These are phyloP conservation scores for Royoungia palumana DNA, from an alignment of 768 basidiomycete genomes.

Conservation along the genomic window DNA sequence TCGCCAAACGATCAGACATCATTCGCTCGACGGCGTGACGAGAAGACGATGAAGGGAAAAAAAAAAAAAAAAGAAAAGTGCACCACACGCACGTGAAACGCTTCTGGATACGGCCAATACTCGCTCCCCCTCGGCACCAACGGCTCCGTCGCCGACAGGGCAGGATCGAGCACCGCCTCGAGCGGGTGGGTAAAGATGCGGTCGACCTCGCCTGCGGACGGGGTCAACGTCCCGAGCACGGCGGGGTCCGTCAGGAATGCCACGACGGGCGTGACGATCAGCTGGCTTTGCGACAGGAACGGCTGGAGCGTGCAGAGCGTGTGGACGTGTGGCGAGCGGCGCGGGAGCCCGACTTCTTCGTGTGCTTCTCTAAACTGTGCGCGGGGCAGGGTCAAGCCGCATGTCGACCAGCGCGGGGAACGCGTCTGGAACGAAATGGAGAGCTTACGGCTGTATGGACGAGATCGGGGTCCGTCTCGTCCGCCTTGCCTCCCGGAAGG, in stretches of 20 bases:
- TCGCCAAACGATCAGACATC: not conserved
- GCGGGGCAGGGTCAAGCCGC: not conserved
- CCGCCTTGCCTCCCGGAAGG: constrained; percentile 77
- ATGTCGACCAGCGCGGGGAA: too few species aligned
- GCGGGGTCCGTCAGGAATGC: constrained; percentile 55
- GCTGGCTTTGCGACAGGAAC: constrained; percentile 59
- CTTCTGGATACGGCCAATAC: constrained; percentile 78
- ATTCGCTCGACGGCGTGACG: too few species aligned
- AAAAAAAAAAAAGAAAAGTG: too few species aligned
- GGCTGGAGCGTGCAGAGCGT: constrained; percentile 62
- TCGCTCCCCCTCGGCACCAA: constrained; percentile 60
- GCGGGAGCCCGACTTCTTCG: constrained; percentile 78
- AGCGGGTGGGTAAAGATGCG: constrained; percentile 79
- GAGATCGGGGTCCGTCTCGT: constrained; percentile 59
- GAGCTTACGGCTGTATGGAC: constrained; percentile 70
- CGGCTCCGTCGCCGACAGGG: constrained; percentile 36
- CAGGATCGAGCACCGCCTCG: constrained; percentile 65
- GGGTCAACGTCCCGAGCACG: constrained; percentile 50
- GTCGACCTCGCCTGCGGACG: constrained; percentile 68
- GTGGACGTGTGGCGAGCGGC: constrained; percentile 53
- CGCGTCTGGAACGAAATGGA: not conserved
- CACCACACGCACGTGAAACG: constrained; percentile 57
- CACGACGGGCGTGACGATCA: constrained; percentile 78
- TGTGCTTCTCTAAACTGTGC: constrained; percentile 74
- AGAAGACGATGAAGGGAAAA: too few species aligned